Conservation (phyloP, 2,329 filamentous ascomycete species). For the Pestalotiopsis sp. region DNA sequence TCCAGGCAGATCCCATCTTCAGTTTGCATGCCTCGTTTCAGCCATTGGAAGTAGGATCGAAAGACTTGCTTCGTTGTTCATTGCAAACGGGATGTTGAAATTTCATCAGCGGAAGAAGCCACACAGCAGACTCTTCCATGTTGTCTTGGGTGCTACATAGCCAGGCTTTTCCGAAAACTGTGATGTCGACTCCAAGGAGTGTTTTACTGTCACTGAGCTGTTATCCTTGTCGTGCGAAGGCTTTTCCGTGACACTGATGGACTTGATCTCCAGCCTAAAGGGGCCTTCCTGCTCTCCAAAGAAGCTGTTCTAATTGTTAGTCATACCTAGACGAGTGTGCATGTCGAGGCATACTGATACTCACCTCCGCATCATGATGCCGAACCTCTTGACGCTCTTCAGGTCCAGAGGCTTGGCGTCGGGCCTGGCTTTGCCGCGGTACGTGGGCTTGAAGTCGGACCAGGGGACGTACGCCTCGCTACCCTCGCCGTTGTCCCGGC, state of each 20-base stretch:
- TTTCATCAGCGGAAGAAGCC: not conserved
- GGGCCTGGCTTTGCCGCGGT: constrained; percentile 67
- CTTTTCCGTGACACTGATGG: constrained; percentile 48
- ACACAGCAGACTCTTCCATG: not conserved
- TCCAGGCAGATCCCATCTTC: not conserved
- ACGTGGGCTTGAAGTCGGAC: constrained; percentile 70
- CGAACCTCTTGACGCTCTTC: constrained; percentile 65
- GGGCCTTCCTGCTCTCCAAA: constrained; percentile 74
- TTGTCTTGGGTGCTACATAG: not conserved
- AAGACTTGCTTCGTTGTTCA: not conserved
- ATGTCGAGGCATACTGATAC: constrained; percentile 19
- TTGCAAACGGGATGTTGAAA: not conserved
- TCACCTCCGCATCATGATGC: constrained; percentile 82
- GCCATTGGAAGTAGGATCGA: too few species aligned
- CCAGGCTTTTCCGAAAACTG: not conserved
- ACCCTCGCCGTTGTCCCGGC: constrained; percentile 15
- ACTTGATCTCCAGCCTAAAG: constrained; percentile 61
- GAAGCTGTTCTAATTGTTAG: constrained; percentile 54
- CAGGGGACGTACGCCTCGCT: constrained; percentile 62
- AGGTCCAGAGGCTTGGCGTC: constrained; percentile 64
- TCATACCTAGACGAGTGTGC: constrained; percentile 23
- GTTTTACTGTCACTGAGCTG: not conserved
- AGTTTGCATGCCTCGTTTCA: not conserved
- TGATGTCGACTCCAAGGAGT: too few species aligned
- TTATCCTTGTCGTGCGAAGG: not conserved